Conservation (phyloP, 164 flowering plant species). For the Saururus chinensis region DNA sequence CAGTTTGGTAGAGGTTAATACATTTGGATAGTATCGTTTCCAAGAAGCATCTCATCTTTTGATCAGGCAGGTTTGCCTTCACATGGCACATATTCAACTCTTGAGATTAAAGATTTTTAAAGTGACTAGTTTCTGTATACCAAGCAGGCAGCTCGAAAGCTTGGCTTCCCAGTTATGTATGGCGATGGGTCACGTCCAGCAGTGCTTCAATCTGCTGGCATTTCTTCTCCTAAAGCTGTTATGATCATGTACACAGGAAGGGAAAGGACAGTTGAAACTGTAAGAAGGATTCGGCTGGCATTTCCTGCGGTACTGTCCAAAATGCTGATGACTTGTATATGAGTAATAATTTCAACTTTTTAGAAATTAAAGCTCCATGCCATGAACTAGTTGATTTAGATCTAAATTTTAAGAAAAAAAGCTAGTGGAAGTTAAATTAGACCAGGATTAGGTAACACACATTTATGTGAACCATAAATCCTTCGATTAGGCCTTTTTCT, state of each 20-base stretch:
- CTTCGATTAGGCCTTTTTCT: no score
- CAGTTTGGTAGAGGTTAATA: no score
- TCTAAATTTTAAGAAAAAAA: no score
- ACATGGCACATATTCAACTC: no score
- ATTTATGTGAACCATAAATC: no score
- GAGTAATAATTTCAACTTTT: not conserved
- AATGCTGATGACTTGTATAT: not conserved
- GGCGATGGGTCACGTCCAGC: slow-evolving; percentile 96
- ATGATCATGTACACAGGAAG: slow-evolving; percentile 79
- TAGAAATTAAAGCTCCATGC: not conserved
- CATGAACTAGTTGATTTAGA: no score
- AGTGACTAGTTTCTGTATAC: not conserved
- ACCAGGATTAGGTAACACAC: no score
- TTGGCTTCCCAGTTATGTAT: slow-evolving; percentile 83
- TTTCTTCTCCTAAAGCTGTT: slow-evolving; percentile 92
- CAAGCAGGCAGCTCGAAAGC: slow-evolving; percentile 57
- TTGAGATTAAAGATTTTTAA: not conserved
- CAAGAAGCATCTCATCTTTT: no score
- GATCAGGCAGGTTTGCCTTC: no score
- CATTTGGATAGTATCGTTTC: no score
- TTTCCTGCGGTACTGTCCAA: slow-evolving; percentile 57
- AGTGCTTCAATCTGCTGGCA: slow-evolving; percentile 93
- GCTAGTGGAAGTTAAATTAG: no score
- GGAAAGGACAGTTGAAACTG: slow-evolving; percentile 63
- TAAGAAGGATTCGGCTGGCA: slow-evolving; percentile 76